Evolutionary conservation across 768 basidiomycete species (phyloP).

Genomic region (Botryobasidium botryosum): DNA sequence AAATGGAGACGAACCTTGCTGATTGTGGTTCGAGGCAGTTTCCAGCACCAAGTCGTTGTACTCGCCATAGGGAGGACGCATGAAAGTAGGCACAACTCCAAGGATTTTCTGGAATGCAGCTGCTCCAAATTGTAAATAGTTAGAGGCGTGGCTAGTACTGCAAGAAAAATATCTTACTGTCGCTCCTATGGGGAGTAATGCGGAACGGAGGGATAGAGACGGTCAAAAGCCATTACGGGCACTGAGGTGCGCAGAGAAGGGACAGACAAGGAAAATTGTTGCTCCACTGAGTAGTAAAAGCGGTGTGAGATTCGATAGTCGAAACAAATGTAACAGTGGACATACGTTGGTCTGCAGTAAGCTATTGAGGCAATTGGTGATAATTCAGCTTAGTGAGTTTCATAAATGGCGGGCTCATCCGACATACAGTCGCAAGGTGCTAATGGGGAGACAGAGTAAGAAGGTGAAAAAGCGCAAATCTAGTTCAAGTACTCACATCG

Average conservation of each 20-base stretch:
- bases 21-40: constrained; percentile 5
- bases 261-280: too few species aligned
- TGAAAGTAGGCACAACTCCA: constrained; percentile 9
- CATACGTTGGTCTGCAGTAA: too few species aligned
- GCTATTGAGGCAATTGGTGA: too few species aligned
- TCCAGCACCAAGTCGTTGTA: constrained; percentile 11
- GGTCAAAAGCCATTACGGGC: neutral
- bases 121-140: neutral
- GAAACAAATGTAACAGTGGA: too few species aligned
- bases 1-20: constrained; percentile 3
- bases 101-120: constrained; percentile 5
- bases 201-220: neutral
- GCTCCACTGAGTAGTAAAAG: too few species aligned
- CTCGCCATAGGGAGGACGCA: constrained; percentile 11
- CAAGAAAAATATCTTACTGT: neutral
- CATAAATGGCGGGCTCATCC: too few species aligned
- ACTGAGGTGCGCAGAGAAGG: too few species aligned
- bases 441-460: neutral
- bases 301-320: too few species aligned
- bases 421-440: too few species aligned
- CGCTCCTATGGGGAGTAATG: neutral
- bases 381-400: too few species aligned
- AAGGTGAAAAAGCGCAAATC: neutral
- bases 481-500: neutral
- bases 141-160: neutral